Conservation (phyloP, 129 eudicot species). For the Mikania micrantha region DNA sequence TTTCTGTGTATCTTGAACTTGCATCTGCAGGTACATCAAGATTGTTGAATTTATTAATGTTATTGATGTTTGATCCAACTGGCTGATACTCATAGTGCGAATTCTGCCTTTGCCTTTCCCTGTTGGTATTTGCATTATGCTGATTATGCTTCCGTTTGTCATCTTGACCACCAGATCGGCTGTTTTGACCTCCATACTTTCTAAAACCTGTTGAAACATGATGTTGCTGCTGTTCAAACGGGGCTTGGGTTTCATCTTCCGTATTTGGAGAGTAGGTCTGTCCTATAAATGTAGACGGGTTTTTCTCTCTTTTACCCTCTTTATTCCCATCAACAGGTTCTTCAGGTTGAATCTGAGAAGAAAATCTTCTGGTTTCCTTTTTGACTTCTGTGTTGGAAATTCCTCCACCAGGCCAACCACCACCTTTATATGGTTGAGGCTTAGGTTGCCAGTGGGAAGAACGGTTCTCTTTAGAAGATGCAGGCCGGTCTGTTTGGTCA, state of each 20-base stretch:
- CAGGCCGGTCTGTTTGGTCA: constrained; percentile 38
- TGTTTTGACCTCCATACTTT: constrained; percentile 46
- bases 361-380: constrained; percentile 9
- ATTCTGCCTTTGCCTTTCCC: constrained; percentile 64
- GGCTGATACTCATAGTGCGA: constrained; percentile 86
- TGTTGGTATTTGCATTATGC: constrained; percentile 13
- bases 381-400: constrained; percentile 27
- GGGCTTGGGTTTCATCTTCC: constrained; percentile 27
- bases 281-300: constrained; percentile 27
- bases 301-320: constrained; percentile 49
- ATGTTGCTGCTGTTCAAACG: constrained; percentile 28
- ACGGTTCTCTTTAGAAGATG: constrained; percentile 47
- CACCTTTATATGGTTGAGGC: constrained; percentile 35
- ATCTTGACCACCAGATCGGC: constrained; percentile 42
- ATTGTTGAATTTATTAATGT: constrained; percentile 25
- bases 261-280: constrained; percentile 31
- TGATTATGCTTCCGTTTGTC: constrained; percentile 39
- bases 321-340: constrained; percentile 23
- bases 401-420: constrained; percentile 41
- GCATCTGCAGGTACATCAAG: constrained; percentile 38
- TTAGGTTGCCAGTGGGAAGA: constrained; percentile 89
- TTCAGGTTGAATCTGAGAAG: constrained; percentile 25
- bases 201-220: constrained; percentile 29
- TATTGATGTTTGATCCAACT: constrained; percentile 51
- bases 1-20: constrained; percentile 40